Base-by-base conservation (phyloP, 306 rosid species). In the Datisca glomerata region DNA sequence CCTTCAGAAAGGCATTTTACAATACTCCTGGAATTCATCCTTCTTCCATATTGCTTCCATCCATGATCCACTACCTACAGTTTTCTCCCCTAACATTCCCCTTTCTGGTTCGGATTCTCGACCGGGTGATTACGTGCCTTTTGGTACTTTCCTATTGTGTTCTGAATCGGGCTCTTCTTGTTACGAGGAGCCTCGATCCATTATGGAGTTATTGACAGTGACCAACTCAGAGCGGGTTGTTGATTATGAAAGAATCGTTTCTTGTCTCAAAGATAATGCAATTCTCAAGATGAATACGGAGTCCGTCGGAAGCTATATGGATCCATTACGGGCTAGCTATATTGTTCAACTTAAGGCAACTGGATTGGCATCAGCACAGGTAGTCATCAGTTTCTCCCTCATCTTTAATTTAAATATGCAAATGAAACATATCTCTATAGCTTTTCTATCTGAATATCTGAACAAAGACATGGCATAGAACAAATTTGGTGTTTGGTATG, bases 61-160 rank as follows among this genome's bases (percentile, higher is more conserved):
- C 59, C 43, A 42, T 3, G 81, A 86, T 43, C 71, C 79, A 14
- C 40, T 67, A 15, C 73, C 73, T 2, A 59, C 58, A 36, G 7
- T 11, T 34, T 57, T 60, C 21, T 17, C 45, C 12, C 1, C 16
- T 13, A 13, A n/a, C 13, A 24, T 13, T 1, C 17, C 46, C 4
- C 5, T 15, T 11, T 16, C 10, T 17, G 14, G 3, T n/a, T 7
- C 6, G 21, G 42, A 3, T 18, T 19, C 23, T 20, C 6, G 21
- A 1, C 25, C 40, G 15, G 4, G 0, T 12, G 35, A 0, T 2
- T 72, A 78, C 43, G 25, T 41, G 43, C 83, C 93, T 10, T 86
- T 81, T 7, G 96, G 96, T 20, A 81, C 78, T 45, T 72, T 74
- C 46, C 64, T 86, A 0, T n/a, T 85, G 4, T 65, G 72, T 51